Evolutionary conservation across 2,329 filamentous ascomycete genomes (phyloP).

Genomic region (Pseudogymnoascus sp.): DNA sequence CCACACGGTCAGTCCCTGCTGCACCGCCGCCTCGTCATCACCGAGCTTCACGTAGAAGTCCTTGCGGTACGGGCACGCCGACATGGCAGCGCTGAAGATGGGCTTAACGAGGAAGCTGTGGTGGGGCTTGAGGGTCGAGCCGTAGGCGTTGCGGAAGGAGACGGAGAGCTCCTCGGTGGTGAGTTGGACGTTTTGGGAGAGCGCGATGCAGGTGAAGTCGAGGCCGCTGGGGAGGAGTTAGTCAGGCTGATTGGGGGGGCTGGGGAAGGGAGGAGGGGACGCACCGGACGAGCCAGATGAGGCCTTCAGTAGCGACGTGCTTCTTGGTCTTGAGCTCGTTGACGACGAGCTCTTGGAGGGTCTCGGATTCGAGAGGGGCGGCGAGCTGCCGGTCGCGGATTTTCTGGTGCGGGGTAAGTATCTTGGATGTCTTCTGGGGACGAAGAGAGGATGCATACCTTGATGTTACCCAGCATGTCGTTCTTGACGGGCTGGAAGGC

Average conservation of each 20-base stretch:
- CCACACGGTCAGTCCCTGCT: constrained; percentile 59
- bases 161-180: constrained; percentile 65
- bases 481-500: constrained; percentile 87
- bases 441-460: constrained; percentile 44
- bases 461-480: constrained; percentile 87
- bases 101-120: constrained; percentile 87
- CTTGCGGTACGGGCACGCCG: constrained; percentile 83
- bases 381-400: constrained; percentile 74
- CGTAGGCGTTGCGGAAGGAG: constrained; percentile 84
- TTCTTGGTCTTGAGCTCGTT: constrained; percentile 89
- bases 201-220: constrained; percentile 83
- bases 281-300: constrained; percentile 85
- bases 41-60: constrained; percentile 90
- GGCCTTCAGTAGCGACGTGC: constrained; percentile 78
- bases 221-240: constrained; percentile 55
- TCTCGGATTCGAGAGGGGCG: constrained; percentile 70
- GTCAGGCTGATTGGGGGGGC: background rate
- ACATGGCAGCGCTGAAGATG: constrained; percentile 88
- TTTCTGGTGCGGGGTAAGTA: constrained; percentile 52
- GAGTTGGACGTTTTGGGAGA: constrained; percentile 67
- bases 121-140: constrained; percentile 79
- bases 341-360: constrained; percentile 72
- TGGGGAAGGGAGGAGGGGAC: constrained; percentile 19
- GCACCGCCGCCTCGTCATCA: constrained; percentile 53
- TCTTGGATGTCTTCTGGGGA: constrained; percentile 3